phyloP scores from a whole-genome alignment of 2,329 filamentous ascomycete genomes.

The Zymoseptoria tritici region DNA sequence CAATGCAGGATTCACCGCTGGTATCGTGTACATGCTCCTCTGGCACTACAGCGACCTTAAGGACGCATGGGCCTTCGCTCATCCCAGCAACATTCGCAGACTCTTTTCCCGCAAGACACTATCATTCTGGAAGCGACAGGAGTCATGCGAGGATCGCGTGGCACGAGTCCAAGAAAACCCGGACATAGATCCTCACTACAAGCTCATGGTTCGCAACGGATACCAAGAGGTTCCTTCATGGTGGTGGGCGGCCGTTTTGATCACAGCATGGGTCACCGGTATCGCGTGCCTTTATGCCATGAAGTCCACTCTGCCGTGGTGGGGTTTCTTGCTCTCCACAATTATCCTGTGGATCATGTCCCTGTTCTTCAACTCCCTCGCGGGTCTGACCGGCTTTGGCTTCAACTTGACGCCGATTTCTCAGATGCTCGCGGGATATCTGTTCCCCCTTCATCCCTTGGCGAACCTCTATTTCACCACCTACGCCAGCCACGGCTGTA shows the following conservation, averaged over 20 bases:
- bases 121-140: conserved; percentile 24
- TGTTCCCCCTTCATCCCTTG: conserved; percentile 35
- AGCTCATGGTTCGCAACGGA: conserved; percentile 24
- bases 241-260: conserved; percentile 26
- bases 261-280: conserved; percentile 18
- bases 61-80: conserved; percentile 27
- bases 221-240: conserved; percentile 27
- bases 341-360: conserved; percentile 14
- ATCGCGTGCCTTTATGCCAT: conserved; percentile 23
- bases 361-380: neutral
- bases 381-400: conserved; percentile 28
- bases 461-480: conserved; percentile 29
- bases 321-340: conserved; percentile 26
- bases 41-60: conserved; percentile 33
- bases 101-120: conserved; percentile 13
- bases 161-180: conserved; percentile 19
- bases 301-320: conserved; percentile 28
- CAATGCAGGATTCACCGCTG: conserved; percentile 43
- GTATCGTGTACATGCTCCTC: conserved; percentile 36
- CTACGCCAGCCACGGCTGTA: conserved; percentile 27
- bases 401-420: conserved; percentile 36
- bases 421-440: conserved; percentile 45
- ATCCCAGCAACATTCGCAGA: conserved; percentile 18
- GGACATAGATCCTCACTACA: conserved; percentile 27
- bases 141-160: conserved; percentile 18